Evolutionary conservation across 2,329 filamentous ascomycete genomes (phyloP).

Genomic region (Arthrobotrys iridis): DNA sequence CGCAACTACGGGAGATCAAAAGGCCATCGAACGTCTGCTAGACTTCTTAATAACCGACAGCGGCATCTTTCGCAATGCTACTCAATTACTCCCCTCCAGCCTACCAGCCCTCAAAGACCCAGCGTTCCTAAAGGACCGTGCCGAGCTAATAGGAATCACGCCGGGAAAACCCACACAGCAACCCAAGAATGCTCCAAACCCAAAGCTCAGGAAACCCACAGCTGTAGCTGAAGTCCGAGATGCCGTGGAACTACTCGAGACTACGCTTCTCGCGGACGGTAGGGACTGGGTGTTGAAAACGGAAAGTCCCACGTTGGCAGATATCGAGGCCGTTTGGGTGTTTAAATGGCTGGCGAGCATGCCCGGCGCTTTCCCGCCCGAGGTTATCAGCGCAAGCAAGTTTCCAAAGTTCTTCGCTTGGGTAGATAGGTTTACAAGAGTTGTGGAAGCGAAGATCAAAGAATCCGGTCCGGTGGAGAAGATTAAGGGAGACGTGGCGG

Average conservation of each 20-base stretch:
- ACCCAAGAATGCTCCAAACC: not conserved
- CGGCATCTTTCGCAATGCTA: conserved; percentile 66
- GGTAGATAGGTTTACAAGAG: conserved; percentile 70
- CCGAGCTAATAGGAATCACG: conserved; percentile 63
- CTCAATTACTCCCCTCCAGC: conserved; percentile 69
- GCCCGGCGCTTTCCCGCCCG: conserved; percentile 67
- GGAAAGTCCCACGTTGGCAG: conserved; percentile 68
- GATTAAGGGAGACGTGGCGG: conserved; percentile 68
- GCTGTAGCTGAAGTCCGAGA: conserved; percentile 68
- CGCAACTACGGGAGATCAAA: conserved; percentile 62
- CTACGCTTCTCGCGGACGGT: conserved; percentile 72
- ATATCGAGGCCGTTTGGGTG: conserved; percentile 76
- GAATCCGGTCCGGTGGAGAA: conserved; percentile 62
- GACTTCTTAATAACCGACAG: conserved; percentile 66
- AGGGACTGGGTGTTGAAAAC: conserved; percentile 71
- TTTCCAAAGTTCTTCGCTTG: conserved; percentile 73
- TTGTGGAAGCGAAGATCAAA: conserved; percentile 63
- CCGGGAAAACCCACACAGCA: not conserved
- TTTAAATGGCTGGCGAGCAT: conserved; percentile 73
- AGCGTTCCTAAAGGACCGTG: conserved; percentile 70
- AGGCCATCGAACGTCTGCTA: conserved; percentile 68
- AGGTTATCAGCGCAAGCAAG: conserved; percentile 65
- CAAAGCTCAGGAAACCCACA: conserved; percentile 61
- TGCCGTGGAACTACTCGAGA: conserved; percentile 71
- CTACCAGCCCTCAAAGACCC: conserved; percentile 68